Base-by-base conservation (phyloP, 1,284 basidiomycete genomes). In the Fomitopsis palustris region DNA sequence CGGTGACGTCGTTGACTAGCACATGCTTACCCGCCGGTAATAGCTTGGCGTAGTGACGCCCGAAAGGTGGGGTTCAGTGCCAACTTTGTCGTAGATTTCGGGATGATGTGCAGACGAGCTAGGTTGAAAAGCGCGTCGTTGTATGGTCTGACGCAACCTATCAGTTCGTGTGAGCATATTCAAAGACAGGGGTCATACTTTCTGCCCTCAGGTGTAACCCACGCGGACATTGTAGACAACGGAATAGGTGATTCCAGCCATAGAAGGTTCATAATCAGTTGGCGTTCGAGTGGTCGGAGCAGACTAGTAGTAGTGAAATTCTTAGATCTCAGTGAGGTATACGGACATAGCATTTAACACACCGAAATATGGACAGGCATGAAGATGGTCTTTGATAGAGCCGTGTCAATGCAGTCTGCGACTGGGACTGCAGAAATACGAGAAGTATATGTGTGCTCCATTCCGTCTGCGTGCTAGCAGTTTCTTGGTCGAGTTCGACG, bases 301-400 rank as follows among this genome's bases (percentile, higher is more conserved):
- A 98, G 80, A 54, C 96, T 96, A 68, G 17, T 59, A 56, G n/a
- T n/a, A n/a, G n/a, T n/a, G n/a, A n/a, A n/a, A n/a, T n/a, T n/a
- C n/a, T n/a, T n/a, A n/a, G n/a, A n/a, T n/a, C n/a, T n/a, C n/a
- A 60, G 60, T 63, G 55, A 61, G 61, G 55, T 29, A 41, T 45
- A 60, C 58, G 65, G 56, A 53, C 54, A 29, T 7, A 21, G 41
- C 42, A 52, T 29, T 69, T 59, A 68, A 63, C 33, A 19, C 21
- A 93, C 93, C 95, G 87, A 73, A 98, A 95, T 72, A 99, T 88
- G 45, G 95, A 93, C 35, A 99, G 84, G 76, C 95, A 97, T 72
- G 93, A 91, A 2, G 95, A 96, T 21, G 96, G 95, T 19, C 87
- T 86, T 68, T 89, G 84, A 73, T 97, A 99, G 53, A 98, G 80